These are phyloP conservation scores for Ottelia alismoides DNA, from an alignment of 106 monocot species.

Conservation along the genomic window DNA sequence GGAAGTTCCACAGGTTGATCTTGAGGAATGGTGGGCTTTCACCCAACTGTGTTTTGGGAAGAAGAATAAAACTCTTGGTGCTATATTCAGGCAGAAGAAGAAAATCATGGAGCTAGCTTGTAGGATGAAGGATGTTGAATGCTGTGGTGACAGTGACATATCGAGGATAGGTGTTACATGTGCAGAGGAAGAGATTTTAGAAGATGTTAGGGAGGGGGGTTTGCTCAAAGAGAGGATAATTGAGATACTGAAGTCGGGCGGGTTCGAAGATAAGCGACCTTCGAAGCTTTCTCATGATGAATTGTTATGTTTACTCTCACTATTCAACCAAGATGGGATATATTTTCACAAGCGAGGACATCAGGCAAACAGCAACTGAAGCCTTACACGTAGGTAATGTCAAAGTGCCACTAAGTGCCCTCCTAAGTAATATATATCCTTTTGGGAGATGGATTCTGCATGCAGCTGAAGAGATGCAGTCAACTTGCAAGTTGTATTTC, in stretches of 20 bases:
- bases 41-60: conserved; percentile 55
- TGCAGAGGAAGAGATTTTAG: conserved; percentile 35
- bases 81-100: conserved; percentile 89
- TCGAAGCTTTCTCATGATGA: conserved; percentile 66
- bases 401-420: too few species aligned
- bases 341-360: conserved; percentile 41
- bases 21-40: conserved; percentile 82
- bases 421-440: too few species aligned
- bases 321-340: conserved; percentile 64
- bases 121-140: background rate
- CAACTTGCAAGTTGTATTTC: too few species aligned
- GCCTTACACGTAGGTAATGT: too few species aligned
- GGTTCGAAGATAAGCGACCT: conserved; percentile 50
- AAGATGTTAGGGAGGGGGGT: too few species aligned
- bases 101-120: conserved; percentile 25
- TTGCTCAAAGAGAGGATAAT: too few species aligned
- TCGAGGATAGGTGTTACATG: too few species aligned
- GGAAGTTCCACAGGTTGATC: conserved; percentile 26
- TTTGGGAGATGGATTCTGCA: too few species aligned
- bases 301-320: conserved; percentile 41
- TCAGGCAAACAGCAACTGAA: too few species aligned
- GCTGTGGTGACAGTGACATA: conserved; percentile 5
- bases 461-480: too few species aligned
- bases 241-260: conserved; percentile 35
- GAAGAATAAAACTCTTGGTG: conserved; percentile 82